phyloP scores from a whole-genome alignment of 2,329 filamentous ascomycete genomes.

The Fusarium verrucosum region DNA sequence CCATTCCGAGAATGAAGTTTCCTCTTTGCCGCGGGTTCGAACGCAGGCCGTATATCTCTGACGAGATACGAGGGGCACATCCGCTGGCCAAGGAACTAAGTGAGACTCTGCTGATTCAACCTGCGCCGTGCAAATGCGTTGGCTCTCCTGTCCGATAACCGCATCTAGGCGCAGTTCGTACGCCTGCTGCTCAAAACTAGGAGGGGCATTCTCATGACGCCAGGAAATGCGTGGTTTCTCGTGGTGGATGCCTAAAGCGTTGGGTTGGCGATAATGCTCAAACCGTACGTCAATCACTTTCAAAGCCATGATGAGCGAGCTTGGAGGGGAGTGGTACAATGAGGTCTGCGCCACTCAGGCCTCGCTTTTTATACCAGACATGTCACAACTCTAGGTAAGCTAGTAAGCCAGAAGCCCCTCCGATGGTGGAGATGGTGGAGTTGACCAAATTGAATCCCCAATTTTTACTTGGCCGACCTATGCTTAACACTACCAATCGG shows the following conservation, averaged over 20 bases:
- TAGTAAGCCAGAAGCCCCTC: background rate
- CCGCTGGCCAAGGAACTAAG: conserved; percentile 22
- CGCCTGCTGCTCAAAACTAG: conserved; percentile 21
- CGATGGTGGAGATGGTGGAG: background rate
- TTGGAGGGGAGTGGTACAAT: background rate
- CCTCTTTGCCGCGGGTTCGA: conserved; percentile 16
- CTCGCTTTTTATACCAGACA: background rate
- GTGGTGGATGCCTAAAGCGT: conserved; percentile 31
- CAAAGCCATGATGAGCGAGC: conserved; percentile 8
- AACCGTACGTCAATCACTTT: conserved; percentile 25
- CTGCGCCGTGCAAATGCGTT: background rate
- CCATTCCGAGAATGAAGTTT: conserved; percentile 8
- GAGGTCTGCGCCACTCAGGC: background rate
- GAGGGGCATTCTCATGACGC: conserved; percentile 25
- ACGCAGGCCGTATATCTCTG: conserved; percentile 9
- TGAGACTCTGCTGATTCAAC: conserved; percentile 1
- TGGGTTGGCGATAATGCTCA: conserved; percentile 26
- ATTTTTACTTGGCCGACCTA: background rate
- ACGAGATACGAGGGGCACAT: conserved; percentile 17
- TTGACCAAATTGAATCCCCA: background rate
- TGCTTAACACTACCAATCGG: background rate
- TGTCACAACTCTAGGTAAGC: too few species aligned
- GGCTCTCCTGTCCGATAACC: background rate
- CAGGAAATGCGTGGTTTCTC: conserved; percentile 32
- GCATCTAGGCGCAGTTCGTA: conserved; percentile 24